A percentile compares a stretch with the other conserved stretches of the same genome.
Conservation (phyloP, 2,329 filamentous ascomycete species). For the Colletotrichum sp. region DNA sequence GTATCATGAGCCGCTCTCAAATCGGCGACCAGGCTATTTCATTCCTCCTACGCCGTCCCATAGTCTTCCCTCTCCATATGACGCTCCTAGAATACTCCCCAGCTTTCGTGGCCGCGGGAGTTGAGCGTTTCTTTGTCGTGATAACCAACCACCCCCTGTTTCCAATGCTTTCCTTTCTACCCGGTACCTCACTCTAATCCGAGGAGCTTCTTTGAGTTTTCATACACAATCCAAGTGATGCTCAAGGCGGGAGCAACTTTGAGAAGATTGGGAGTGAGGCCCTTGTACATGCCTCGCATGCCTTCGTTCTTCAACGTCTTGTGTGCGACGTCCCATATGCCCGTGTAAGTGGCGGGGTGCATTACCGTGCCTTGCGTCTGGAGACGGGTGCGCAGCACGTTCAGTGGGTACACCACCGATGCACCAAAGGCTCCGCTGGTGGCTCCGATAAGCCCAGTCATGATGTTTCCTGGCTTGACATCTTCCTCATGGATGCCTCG, state of each 20-base stretch:
- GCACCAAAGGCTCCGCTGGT: constrained; percentile 91
- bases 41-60: background rate
- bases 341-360: constrained; percentile 88
- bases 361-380: constrained; percentile 95
- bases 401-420: constrained; percentile 92
- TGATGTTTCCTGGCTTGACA: constrained; percentile 78
- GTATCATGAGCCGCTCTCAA: background rate
- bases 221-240: constrained; percentile 93
- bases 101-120: background rate
- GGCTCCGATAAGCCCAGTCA: constrained; percentile 87
- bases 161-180: background rate
- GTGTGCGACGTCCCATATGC: constrained; percentile 85
- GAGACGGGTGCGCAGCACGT: constrained; percentile 87
- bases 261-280: constrained; percentile 90
- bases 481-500: constrained; percentile 82
- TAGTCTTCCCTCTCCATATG: background rate
- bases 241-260: constrained; percentile 97
- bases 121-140: background rate
- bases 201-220: constrained; percentile 82
- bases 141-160: background rate
- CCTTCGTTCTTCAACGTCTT: constrained; percentile 88
- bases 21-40: background rate
- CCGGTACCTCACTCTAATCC: constrained; percentile 45
- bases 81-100: background rate
- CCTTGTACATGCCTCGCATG: constrained; percentile 87